A percentile compares a stretch with the other conserved stretches of the same genome.
phyloP scores from a whole-genome alignment of 2,329 filamentous ascomycete species.

The Harringtonia aguacate region DNA sequence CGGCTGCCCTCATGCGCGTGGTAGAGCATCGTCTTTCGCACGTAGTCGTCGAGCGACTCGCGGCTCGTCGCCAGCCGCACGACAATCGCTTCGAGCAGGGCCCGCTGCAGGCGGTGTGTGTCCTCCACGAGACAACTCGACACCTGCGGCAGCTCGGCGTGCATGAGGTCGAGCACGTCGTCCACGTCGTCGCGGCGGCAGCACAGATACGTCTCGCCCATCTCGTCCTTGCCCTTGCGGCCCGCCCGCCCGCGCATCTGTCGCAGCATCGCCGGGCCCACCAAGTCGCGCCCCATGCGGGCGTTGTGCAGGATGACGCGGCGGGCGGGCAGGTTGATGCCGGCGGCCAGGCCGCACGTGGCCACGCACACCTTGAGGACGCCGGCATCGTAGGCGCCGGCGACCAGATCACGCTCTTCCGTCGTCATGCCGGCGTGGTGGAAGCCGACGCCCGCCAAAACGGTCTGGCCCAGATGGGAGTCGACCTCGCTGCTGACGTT shows the following conservation, averaged over 20 bases:
- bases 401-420: slow-evolving; percentile 64
- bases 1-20: slow-evolving; percentile 17
- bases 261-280: slow-evolving; percentile 69
- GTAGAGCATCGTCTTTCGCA: slow-evolving; percentile 55
- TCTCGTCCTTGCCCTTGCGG: slow-evolving; percentile 66
- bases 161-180: slow-evolving; percentile 58
- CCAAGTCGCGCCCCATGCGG: slow-evolving; percentile 63
- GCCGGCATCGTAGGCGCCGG: slow-evolving; percentile 59
- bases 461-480: slow-evolving; percentile 49
- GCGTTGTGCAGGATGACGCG: slow-evolving; percentile 67
- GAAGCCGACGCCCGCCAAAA: slow-evolving; percentile 60
- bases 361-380: slow-evolving; percentile 61
- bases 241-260: slow-evolving; percentile 74
- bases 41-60: slow-evolving; percentile 56
- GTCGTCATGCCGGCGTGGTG: slow-evolving; percentile 62
- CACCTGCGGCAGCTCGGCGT: slow-evolving; percentile 60
- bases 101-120: slow-evolving; percentile 57
- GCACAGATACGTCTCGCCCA: slow-evolving; percentile 69
- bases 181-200: slow-evolving; percentile 59
- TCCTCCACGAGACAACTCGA: slow-evolving; percentile 52
- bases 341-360: slow-evolving; percentile 70
- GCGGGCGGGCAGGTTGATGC: slow-evolving; percentile 66
- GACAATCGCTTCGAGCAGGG: slow-evolving; percentile 59
- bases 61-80: slow-evolving; percentile 56
- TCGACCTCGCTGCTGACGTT: slow-evolving; percentile 54